These are phyloP conservation scores for Malus hybrid DNA, from an alignment of 331 rosid genomes.

Conservation along the genomic window DNA sequence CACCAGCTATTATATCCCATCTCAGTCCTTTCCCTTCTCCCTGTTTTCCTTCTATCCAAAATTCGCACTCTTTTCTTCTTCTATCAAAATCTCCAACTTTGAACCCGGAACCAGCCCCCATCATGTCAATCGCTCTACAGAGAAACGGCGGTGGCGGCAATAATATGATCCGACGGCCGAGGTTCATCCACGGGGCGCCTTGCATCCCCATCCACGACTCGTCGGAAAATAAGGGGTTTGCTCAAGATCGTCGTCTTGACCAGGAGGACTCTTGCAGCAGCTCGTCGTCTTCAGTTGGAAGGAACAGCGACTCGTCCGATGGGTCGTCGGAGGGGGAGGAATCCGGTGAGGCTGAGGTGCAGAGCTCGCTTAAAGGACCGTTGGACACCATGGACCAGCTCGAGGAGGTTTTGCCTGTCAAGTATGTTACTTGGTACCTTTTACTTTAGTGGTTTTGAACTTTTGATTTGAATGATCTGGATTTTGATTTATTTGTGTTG, in stretches of 20 bases:
- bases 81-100: background rate
- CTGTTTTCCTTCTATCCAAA: background rate
- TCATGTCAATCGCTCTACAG: conserved; percentile 50
- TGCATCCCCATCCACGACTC: conserved; percentile 37
- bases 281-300: conserved; percentile 49
- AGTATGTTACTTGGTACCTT: conserved; percentile 30
- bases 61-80: background rate
- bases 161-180: conserved; percentile 22
- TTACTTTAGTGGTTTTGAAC: conserved; percentile 5
- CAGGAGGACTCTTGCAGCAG: conserved; percentile 50
- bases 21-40: background rate
- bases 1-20: conserved; percentile 17
- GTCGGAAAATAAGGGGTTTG: background rate
- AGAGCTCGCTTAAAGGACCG: conserved; percentile 50
- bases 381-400: conserved; percentile 55
- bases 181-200: conserved; percentile 30
- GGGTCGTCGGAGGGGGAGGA: conserved; percentile 55
- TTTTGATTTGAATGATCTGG: background rate
- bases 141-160: conserved; percentile 11
- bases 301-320: conserved; percentile 45
- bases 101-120: conserved; percentile 10
- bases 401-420: conserved; percentile 54
- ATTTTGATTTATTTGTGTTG: background rate
- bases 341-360: conserved; percentile 42
- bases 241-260: conserved; percentile 12